Conservation (phyloP, 805 yeast species). For the Hanseniaspora osmophila region DNA sequence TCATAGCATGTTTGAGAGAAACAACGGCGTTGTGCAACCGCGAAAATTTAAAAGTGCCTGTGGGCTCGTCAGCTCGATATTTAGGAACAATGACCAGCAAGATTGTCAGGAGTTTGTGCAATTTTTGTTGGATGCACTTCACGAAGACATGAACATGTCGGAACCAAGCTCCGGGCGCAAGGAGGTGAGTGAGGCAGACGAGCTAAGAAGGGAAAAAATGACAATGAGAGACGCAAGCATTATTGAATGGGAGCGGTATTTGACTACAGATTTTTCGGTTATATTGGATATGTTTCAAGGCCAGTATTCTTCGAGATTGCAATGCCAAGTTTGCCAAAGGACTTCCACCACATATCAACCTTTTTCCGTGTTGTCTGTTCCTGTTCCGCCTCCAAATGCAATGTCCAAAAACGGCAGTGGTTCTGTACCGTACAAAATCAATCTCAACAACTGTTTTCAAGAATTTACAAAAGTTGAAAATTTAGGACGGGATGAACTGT, state of each 20-base stretch:
- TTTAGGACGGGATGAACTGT: slow-evolving; percentile 63
- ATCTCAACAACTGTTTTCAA: slow-evolving; percentile 53
- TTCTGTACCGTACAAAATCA: slow-evolving; percentile 6
- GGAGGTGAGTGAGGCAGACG: slow-evolving; percentile 60
- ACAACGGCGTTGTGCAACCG: slow-evolving; percentile 37
- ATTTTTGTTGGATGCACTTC: slow-evolving; percentile 74
- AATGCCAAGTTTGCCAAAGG: slow-evolving; percentile 54
- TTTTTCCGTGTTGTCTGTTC: slow-evolving; percentile 65
- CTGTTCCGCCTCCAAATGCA: slow-evolving; percentile 44
- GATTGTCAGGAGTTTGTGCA: slow-evolving; percentile 90
- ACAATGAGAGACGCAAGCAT: slow-evolving; percentile 73
- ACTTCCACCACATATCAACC: slow-evolving; percentile 82
- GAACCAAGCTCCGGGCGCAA: slow-evolving; percentile 40
- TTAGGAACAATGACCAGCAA: slow-evolving; percentile 74
- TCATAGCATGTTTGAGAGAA: slow-evolving; percentile 31
- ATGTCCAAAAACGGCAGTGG: slow-evolving; percentile 7
- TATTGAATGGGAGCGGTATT: slow-evolving; percentile 83
- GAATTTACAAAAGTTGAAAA: slow-evolving; percentile 65
- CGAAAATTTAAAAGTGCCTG: slow-evolving; percentile 47
- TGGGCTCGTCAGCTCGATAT: slow-evolving; percentile 60
- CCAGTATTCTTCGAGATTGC: slow-evolving; percentile 67
- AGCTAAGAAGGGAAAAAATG: slow-evolving; percentile 51
- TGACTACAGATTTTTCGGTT: slow-evolving; percentile 63
- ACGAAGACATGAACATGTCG: slow-evolving; percentile 72
- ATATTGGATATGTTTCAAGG: slow-evolving; percentile 80